Evolutionary conservation across 805 yeast species (phyloP).

Genomic region (Tetrapisispora pingtungensis): DNA sequence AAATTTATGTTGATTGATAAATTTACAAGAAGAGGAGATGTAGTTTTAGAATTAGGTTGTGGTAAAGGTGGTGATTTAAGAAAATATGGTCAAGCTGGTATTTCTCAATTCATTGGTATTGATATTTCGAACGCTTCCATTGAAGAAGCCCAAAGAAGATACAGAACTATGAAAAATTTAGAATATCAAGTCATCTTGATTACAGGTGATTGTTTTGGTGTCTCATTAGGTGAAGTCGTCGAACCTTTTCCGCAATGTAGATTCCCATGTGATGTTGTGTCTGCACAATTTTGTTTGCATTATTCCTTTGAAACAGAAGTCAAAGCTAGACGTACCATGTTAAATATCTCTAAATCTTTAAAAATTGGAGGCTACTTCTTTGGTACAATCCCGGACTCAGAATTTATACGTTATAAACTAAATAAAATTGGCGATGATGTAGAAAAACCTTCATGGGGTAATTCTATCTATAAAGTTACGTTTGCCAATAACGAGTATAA

Average conservation of each 20-base stretch:
- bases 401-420: conserved; percentile 62
- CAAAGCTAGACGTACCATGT: conserved; percentile 61
- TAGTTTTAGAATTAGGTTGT: conserved; percentile 81
- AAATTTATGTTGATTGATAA: conserved; percentile 77
- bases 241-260: conserved; percentile 54
- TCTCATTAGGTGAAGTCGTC: conserved; percentile 56
- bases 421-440: conserved; percentile 40
- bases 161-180: conserved; percentile 41
- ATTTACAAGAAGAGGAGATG: conserved; percentile 43
- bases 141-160: conserved; percentile 73
- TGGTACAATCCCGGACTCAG: conserved; percentile 92
- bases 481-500: conserved; percentile 58
- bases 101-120: conserved; percentile 75
- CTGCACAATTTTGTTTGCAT: conserved; percentile 88
- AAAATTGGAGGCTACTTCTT: conserved; percentile 78
- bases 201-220: conserved; percentile 85
- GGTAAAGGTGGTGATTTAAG: conserved; percentile 97
- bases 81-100: conserved; percentile 70
- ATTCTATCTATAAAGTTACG: conserved; percentile 67
- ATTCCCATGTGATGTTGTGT: conserved; percentile 80
- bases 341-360: conserved; percentile 66
- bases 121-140: conserved; percentile 88
- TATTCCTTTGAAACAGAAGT: conserved; percentile 86
- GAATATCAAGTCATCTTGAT: conserved; percentile 76
- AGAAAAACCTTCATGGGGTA: conserved; percentile 64